Conservation (phyloP, 192 early-diverging fungal genomes). For the Borealophlyctis nickersoniae region DNA sequence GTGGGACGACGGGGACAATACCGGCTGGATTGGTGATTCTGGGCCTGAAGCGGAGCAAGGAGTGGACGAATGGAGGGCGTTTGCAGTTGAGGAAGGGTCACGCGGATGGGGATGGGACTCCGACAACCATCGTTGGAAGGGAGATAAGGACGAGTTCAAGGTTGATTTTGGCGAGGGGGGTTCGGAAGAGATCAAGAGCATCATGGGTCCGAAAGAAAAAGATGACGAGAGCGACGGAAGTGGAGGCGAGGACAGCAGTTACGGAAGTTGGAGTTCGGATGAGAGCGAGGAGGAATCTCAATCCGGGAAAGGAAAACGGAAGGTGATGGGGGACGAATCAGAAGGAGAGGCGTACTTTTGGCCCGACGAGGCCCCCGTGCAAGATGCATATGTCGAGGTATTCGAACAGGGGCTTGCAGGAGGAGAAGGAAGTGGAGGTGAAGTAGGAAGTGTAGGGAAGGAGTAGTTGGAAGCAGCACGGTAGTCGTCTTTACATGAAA, state of each 20-base stretch:
- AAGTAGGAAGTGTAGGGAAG: no score
- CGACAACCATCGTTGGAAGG: not conserved
- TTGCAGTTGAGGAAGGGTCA: not conserved
- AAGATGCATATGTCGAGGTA: slow-evolving; percentile 4
- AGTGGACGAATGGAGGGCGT: not conserved
- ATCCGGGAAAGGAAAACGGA: not conserved
- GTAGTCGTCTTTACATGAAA: no score
- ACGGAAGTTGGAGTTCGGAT: slow-evolving; percentile 6
- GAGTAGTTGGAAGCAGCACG: no score
- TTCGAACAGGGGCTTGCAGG: slow-evolving; percentile 1
- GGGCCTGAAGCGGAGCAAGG: not conserved
- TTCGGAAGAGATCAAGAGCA: not conserved
- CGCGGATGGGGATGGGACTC: not conserved
- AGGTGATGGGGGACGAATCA: not conserved
- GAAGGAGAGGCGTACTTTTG: slow-evolving; percentile 1
- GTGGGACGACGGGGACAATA: slow-evolving; percentile 13
- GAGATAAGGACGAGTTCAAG: not conserved
- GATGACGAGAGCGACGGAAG: not conserved
- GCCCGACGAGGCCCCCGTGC: slow-evolving; percentile 13
- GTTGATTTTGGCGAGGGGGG: not conserved
- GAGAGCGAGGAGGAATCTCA: not conserved
- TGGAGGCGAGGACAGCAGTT: slow-evolving; percentile 6
- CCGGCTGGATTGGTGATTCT: not conserved
- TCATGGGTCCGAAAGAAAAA: not conserved
- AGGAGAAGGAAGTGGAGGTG: not conserved